Conservation (phyloP, 2,329 filamentous ascomycete genomes). For the Fusarium piperis region DNA sequence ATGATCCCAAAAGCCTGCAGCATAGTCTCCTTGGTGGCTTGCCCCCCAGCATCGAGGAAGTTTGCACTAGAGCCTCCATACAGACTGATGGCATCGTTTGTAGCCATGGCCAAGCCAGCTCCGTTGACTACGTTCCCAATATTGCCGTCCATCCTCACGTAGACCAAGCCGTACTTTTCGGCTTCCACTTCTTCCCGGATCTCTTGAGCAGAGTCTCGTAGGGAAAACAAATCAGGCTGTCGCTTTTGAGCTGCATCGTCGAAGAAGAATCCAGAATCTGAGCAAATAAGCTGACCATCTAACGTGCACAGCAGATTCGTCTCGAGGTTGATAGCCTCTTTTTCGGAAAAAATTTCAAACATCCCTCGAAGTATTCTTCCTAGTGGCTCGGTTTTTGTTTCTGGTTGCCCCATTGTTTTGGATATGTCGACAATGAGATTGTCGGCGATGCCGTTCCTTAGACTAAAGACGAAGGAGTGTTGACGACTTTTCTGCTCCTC, state of each 20-base stretch:
- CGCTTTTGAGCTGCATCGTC: slow-evolving; percentile 59
- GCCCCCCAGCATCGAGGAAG: slow-evolving; percentile 90
- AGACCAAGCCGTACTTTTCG: slow-evolving; percentile 77
- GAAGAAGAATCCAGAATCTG: slow-evolving; percentile 55
- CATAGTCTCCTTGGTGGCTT: slow-evolving; percentile 85
- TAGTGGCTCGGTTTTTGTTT: slow-evolving; percentile 18
- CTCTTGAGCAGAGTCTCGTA: slow-evolving; percentile 49
- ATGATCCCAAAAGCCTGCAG: slow-evolving; percentile 80
- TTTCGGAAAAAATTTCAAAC: slow-evolving; percentile 53
- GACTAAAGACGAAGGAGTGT: slow-evolving; percentile 36
- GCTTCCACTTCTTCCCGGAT: slow-evolving; percentile 49
- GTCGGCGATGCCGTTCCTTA: slow-evolving; percentile 42
- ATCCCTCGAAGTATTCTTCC: slow-evolving; percentile 34
- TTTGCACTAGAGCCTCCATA: slow-evolving; percentile 78
- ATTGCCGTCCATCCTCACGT: slow-evolving; percentile 70
- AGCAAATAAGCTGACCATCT: slow-evolving; percentile 44
- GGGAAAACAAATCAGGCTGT: slow-evolving; percentile 51
- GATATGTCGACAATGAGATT: slow-evolving; percentile 31
- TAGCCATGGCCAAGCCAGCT: slow-evolving; percentile 91
- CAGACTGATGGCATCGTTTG: slow-evolving; percentile 78
- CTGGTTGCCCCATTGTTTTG: neutral
- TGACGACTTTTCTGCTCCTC: neutral
- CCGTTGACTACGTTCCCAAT: slow-evolving; percentile 90
- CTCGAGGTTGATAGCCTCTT: slow-evolving; percentile 59
- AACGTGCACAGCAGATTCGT: slow-evolving; percentile 48